Conservation (phyloP, 2,329 filamentous ascomycete species). For the Arthroderma sp. region DNA sequence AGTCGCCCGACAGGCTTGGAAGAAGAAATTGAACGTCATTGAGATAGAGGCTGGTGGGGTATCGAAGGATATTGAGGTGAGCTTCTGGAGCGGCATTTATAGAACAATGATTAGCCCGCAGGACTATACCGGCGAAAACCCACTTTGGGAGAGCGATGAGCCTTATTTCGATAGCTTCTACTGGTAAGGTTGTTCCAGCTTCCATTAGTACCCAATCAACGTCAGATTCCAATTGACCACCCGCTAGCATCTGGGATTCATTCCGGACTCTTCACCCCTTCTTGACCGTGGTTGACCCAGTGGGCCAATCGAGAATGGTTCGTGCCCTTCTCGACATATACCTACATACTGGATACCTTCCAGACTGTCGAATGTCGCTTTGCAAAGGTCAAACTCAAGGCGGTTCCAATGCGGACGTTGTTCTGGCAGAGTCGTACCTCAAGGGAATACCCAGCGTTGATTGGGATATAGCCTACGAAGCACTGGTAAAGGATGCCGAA, state of each 20-base stretch:
- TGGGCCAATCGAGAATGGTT: constrained; percentile 52
- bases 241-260: constrained; percentile 50
- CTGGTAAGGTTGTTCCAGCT: constrained; percentile 34
- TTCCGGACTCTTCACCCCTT: constrained; percentile 58
- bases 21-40: constrained; percentile 47
- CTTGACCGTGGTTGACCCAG: constrained; percentile 54
- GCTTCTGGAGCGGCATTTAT: constrained; percentile 61
- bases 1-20: constrained; percentile 47
- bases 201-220: too few species aligned
- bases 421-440: constrained; percentile 53
- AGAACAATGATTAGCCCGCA: constrained; percentile 60
- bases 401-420: constrained; percentile 59
- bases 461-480: constrained; percentile 57
- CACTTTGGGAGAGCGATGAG: constrained; percentile 50
- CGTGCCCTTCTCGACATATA: constrained; percentile 61
- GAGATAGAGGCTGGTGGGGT: constrained; percentile 44
- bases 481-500: constrained; percentile 60
- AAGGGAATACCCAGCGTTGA: constrained; percentile 54
- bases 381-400: constrained; percentile 63
- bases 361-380: constrained; percentile 64
- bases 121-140: constrained; percentile 62
- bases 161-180: constrained; percentile 68
- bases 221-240: too few species aligned
- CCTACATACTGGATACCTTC: constrained; percentile 54
- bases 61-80: constrained; percentile 41